Evolutionary conservation across 305 asterid genomes (phyloP).

Genomic region (Fraxinus angustifolia): DNA sequence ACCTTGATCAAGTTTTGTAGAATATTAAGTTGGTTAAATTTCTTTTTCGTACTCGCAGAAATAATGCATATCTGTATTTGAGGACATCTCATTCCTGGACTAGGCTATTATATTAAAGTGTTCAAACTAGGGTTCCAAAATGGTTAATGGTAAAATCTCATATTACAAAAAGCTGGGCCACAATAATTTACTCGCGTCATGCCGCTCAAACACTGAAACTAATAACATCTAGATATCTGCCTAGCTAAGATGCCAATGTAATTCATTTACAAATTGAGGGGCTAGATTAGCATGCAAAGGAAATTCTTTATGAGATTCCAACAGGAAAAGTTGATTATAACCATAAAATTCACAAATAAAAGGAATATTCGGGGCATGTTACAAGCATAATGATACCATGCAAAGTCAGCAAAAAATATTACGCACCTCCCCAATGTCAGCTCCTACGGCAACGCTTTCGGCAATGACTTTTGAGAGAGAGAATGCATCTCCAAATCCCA

Average conservation of each 20-base stretch:
- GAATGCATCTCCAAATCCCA: constrained; percentile 87
- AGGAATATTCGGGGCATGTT: not conserved
- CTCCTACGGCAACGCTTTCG: constrained; percentile 86
- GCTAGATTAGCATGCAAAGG: constrained; percentile 4
- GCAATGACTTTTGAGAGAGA: constrained; percentile 70
- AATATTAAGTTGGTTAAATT: not conserved
- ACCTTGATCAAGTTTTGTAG: not conserved
- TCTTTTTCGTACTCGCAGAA: not conserved
- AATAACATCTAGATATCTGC: not conserved
- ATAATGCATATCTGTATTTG: not conserved
- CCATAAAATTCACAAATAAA: not conserved
- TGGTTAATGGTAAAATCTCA: not conserved
- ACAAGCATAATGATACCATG: not conserved
- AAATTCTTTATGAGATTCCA: not conserved
- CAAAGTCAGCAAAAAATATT: not conserved
- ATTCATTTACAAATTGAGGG: not conserved
- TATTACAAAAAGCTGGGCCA: not conserved
- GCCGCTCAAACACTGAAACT: not conserved
- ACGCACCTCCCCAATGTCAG: constrained; percentile 92
- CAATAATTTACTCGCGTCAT: not conserved
- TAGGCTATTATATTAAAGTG: not conserved
- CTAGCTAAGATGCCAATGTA: not conserved
- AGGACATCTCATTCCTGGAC: not conserved
- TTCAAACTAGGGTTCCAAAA: not conserved
- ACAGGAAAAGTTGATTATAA: not conserved